Evolutionary conservation across 192 early-diverging fungal genomes (phyloP), one percentile per base, ranked within the genome.

Genomic region (Backusella macrospora): DNA sequence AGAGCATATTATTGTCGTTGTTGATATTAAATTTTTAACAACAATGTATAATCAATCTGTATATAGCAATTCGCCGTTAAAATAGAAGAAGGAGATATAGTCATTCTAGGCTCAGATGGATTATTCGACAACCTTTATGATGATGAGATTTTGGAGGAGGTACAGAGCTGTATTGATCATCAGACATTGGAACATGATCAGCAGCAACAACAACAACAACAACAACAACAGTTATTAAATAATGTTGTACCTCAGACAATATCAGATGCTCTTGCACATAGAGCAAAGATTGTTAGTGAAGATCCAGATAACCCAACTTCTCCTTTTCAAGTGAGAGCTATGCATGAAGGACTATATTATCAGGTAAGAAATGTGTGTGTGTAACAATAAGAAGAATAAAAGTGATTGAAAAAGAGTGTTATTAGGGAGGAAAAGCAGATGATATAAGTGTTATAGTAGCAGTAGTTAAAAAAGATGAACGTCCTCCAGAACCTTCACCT

Each of bases 41-140:
- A 47, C 16, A 16, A 42, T 21, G 3, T 18, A 10, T 39, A n/a
- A 15, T 37, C 15, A 29, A 49, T 34, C 37, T n/a, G 4, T 2
- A 34, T 45, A 18, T 65, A 76, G 79, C 45, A 66, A 39, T 98
- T 93, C 73, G 88, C 81, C 4, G 85, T 98, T 21, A 95, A 96
- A 73, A 88, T 97, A 21, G 88, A 94, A 69, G 90, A 93, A 78
- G 95, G 94, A 44, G 98, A 99, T 77, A 90, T 99, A 62, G 89
- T 99, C 10, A 87, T 99, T 21, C 75, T 99, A 66, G 98, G 92
- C 21, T 90, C 92, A 2, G 98, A 99, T 81, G 96, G 98, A 13
- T 82, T 99, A 64, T 98, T 98, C 84, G 98, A 99, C 85, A 99
- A 99, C 73, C 84, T 99, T 13, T 98, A 96, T 86, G 98, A 99